Base-by-base conservation (phyloP, 2,329 filamentous ascomycete species). In the Myriosclerotinia curreyana region DNA sequence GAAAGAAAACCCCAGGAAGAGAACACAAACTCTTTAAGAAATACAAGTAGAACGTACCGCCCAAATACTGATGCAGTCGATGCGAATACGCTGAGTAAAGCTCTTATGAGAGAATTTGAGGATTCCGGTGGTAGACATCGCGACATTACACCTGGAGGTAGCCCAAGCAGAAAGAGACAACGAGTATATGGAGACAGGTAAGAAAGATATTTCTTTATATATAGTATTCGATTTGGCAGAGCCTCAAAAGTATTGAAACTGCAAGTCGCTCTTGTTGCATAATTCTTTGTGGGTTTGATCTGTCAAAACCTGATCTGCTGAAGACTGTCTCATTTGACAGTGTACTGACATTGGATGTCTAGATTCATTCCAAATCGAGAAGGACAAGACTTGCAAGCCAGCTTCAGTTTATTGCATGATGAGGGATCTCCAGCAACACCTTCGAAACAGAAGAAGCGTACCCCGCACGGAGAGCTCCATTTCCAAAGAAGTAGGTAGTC, bases 291-390 rank as follows among this genome's bases (percentile, higher is more conserved):
- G 46, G 42, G 28, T 48, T 48, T 15, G 28, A 36, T 31, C 42
- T 58, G 44, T 17, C 28, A 25, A 34, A 40, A 12, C 31, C 5
- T 11, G 14, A 34, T 36, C 7, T n/a, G 22, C n/a, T 36, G n/a
- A n/a, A 58, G 28, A 25, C 25, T 20, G 31, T 48, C 48, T 48
- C 20, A 22, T 58, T 31, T 5, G 28, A 25, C 8, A 25, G 28
- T 34, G 40, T 65, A 54, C 73, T 75, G 60, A 74, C 68, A 49
- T 40, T 61, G 34, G 14, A 59, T 48, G 28, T n/a, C 7, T 64
- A 96, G 95, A 72, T 99, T 99, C 75, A 98, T 99, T 70, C 95
- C 95, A 36, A 96, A 95, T 71, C 86, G 95, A 50, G 89, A 93
- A 69, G 95, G 94, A 7, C 92, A 96, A 76, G 95, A 99, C 76